These are phyloP conservation scores for Termitomyces sp. DNA, from an alignment of 768 basidiomycete genomes.

Conservation along the genomic window DNA sequence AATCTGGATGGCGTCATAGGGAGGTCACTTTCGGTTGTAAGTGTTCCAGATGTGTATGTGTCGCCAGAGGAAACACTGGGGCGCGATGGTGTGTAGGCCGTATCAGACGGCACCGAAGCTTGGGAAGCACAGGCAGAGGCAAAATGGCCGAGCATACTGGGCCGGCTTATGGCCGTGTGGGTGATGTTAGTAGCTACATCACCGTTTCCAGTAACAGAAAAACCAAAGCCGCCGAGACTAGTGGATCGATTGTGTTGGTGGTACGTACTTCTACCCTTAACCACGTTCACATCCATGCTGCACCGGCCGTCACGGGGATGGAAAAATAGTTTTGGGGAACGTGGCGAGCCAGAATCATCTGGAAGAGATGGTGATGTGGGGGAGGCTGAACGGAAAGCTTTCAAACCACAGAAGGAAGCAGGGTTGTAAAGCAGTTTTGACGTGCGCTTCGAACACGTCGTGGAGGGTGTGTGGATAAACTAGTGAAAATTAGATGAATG, in stretches of 20 bases:
- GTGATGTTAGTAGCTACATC: constrained; percentile 12
- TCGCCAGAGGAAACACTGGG: constrained; percentile 58
- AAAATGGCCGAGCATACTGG: constrained; percentile 62
- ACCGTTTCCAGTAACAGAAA: constrained; percentile 6
- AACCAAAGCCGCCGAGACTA: constrained; percentile 40
- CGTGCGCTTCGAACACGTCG: constrained; percentile 26
- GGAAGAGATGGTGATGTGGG: constrained; percentile 27
- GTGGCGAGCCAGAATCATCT: constrained; percentile 24
- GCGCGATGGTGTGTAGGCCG: constrained; percentile 36
- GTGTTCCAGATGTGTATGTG: constrained; percentile 45
- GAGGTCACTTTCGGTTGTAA: constrained; percentile 38
- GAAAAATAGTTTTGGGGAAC: constrained; percentile 38
- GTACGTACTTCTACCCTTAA: constrained; percentile 16
- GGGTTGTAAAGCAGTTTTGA: constrained; percentile 30
- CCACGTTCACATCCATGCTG: constrained; percentile 22
- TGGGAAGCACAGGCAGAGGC: constrained; percentile 41
- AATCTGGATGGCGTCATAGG: constrained; percentile 33
- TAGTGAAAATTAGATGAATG: constrained; percentile 12
- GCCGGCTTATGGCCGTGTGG: constrained; percentile 47
- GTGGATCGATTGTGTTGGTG: constrained; percentile 41
- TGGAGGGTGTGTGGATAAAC: constrained; percentile 28
- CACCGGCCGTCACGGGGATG: constrained; percentile 34
- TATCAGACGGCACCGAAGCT: constrained; percentile 35
- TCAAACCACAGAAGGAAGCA: constrained; percentile 36
- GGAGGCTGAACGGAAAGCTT: constrained; percentile 36